Conservation (phyloP, 2,329 filamentous ascomycete species). For the Aulographum hederae region DNA sequence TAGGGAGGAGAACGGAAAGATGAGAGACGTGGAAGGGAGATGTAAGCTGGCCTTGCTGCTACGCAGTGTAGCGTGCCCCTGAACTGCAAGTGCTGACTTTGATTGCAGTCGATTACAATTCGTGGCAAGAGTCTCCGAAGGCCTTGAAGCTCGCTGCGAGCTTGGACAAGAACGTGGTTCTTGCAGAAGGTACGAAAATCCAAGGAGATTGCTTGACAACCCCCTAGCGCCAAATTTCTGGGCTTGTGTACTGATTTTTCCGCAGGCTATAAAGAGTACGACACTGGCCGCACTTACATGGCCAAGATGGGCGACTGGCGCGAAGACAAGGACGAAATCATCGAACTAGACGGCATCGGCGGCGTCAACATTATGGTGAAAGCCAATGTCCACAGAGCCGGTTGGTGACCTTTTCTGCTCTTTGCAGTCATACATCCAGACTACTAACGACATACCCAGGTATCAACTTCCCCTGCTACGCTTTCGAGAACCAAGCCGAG, state of each 20-base stretch:
- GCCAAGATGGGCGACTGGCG: slow-evolving; percentile 74
- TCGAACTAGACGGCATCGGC: slow-evolving; percentile 86
- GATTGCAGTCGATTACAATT: slow-evolving; percentile 81
- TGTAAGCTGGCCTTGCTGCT: slow-evolving; percentile 47
- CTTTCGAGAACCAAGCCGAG: slow-evolving; percentile 97
- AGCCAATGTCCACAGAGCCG: slow-evolving; percentile 88
- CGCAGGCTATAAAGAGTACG: slow-evolving; percentile 75
- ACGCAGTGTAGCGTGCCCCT: too few relatives aligned
- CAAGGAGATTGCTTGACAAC: not conserved
- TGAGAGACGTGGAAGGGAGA: slow-evolving; percentile 73
- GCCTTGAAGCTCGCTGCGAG: slow-evolving; percentile 54
- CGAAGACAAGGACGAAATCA: slow-evolving; percentile 69
- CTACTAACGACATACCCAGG: too few relatives aligned
- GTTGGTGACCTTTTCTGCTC: slow-evolving; percentile 29
- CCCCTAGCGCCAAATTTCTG: not conserved
- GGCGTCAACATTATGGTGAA: slow-evolving; percentile 97
- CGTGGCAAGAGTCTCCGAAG: slow-evolving; percentile 88
- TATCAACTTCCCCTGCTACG: slow-evolving; percentile 92
- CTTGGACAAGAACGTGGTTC: slow-evolving; percentile 61
- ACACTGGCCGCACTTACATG: slow-evolving; percentile 82
- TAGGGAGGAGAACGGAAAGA: slow-evolving; percentile 41
- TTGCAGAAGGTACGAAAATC: slow-evolving; percentile 56
- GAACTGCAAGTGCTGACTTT: not conserved
- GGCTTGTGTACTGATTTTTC: not conserved
- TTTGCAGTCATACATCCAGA: too few relatives aligned